Base-by-base conservation (phyloP, 106 monocot species). In the Acanthochlamys bracteata region DNA sequence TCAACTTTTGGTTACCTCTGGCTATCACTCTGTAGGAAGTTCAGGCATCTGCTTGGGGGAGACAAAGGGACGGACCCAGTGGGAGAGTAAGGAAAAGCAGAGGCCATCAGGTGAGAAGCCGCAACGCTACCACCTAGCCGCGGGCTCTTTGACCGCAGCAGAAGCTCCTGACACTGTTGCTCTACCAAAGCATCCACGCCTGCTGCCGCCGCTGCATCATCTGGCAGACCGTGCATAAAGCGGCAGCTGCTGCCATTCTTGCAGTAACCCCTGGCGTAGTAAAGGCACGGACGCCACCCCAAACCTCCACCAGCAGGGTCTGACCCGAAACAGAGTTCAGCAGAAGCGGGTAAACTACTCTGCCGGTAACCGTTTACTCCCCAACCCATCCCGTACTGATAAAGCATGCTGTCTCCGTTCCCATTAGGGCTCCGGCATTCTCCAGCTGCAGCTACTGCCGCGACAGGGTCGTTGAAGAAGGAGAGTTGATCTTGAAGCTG, bases 211-310 rank as follows among this genome's bases (percentile, higher is more conserved):
- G 52, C 56, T 4, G 70, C 43, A 25, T 79, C 88, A 39, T 83
- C 88, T 16, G 78, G 64, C 0, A 78, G 57, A 7, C 82, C 82
- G 59, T 93, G 93, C 20, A 85, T 76, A 55, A 93, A 93, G 51
- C 85, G 60, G 71, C 93, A 93, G 54, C 65, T 77, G 55, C 67
- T 83, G 26, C 93, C 93, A 66, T 93, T 93, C 73, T 93, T 93
- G 69, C 93, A 93, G 73, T 79, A 93, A 10, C 93, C 93, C 27
- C 88, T 72, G 7, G 93, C 93, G 52, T 74, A 93, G 75, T 88
- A 93, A 24, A 93, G 73, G 68, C 92, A 93, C 6, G 92, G 92
- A 49, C 82, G 81, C 88, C 84, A 87, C 1, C 88, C 96, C 20
- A 81, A 65, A 9, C 79, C 84, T 4, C 58, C 59, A 0, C 54